These are phyloP conservation scores for Thamnidium elegans DNA, from an alignment of 192 early-diverging fungal species.

Conservation along the genomic window DNA sequence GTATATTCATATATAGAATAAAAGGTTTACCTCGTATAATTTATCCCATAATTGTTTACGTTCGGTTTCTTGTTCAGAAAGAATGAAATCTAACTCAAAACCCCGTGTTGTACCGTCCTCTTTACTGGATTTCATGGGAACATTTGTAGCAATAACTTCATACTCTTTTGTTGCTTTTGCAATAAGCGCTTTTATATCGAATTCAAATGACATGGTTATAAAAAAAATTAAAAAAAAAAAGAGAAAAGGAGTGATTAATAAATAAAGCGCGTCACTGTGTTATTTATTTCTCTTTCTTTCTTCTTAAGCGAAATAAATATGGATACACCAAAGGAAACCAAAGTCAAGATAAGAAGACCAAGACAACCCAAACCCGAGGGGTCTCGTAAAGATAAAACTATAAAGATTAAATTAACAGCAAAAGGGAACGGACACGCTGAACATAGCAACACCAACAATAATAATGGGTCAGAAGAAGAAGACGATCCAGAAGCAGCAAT, in stretches of 20 bases:
- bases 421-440: slow-evolving; percentile 11
- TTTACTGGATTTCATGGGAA: neutral
- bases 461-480: slow-evolving; percentile 46
- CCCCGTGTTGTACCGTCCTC: slow-evolving; percentile 4
- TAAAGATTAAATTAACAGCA: slow-evolving; percentile 36
- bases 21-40: slow-evolving; percentile 4
- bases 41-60: slow-evolving; percentile 12
- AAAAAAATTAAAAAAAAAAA: neutral
- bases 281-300: neutral
- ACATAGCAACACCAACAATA: neutral
- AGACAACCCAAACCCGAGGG: slow-evolving; percentile 13
- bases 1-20: too few species aligned
- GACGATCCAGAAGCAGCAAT: slow-evolving; percentile 65
- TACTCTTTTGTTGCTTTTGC: slow-evolving; percentile 8
- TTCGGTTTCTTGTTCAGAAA: slow-evolving; percentile 5
- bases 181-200: slow-evolving; percentile 2
- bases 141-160: neutral
- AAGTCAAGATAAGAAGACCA: slow-evolving; percentile 15
- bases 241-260: neutral
- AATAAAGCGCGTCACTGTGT: neutral
- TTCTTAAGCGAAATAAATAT: neutral
- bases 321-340: slow-evolving; percentile 14
- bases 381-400: slow-evolving; percentile 15
- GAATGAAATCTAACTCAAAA: neutral
- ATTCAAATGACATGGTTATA: neutral